phyloP scores from a whole-genome alignment of 768 basidiomycete species.

The Xanthoconium purpureum region DNA sequence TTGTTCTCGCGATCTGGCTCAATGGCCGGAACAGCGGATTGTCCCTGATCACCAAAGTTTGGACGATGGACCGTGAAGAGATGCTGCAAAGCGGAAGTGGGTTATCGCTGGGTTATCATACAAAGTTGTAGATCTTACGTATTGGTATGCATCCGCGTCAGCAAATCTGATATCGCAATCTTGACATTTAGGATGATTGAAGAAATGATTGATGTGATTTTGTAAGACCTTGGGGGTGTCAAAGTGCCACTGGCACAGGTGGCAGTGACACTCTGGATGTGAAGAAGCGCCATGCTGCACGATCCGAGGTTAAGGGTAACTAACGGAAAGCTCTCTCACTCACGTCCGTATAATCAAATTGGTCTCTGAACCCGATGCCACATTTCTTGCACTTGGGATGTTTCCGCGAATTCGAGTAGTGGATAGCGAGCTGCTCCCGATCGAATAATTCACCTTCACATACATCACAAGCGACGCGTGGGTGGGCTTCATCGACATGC shows the following conservation, averaged over 20 bases:
- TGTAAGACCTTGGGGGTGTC: slow-evolving; percentile 35
- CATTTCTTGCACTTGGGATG: slow-evolving; percentile 30
- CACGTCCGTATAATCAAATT: slow-evolving; percentile 27
- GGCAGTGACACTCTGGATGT: slow-evolving; percentile 35
- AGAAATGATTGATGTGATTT: slow-evolving; percentile 41
- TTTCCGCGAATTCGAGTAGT: slow-evolving; percentile 26
- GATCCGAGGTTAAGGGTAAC: slow-evolving; percentile 11
- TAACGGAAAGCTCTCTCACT: slow-evolving; percentile 3
- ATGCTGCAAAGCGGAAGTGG: slow-evolving; percentile 15
- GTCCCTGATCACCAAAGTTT: slow-evolving; percentile 7
- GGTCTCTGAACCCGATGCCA: slow-evolving; percentile 27
- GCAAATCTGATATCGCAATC: slow-evolving; percentile 42
- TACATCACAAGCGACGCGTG: slow-evolving; percentile 34
- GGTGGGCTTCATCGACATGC: slow-evolving; percentile 40
- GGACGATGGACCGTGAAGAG: slow-evolving; percentile 30
- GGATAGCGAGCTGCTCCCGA: slow-evolving; percentile 19
- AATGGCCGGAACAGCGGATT: neutral
- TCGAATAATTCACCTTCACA: slow-evolving; percentile 26
- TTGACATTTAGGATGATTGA: slow-evolving; percentile 44
- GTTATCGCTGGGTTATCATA: neutral
- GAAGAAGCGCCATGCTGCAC: slow-evolving; percentile 29
- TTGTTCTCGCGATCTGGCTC: slow-evolving; percentile 2
- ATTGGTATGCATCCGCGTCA: slow-evolving; percentile 35
- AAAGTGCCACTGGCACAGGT: slow-evolving; percentile 40
- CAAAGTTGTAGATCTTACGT: slow-evolving; percentile 27